A percentile compares a stretch with the other conserved stretches of the same genome.
Conservation (phyloP, 2,329 filamentous ascomycete genomes). For the Fusarium verticillioides region DNA sequence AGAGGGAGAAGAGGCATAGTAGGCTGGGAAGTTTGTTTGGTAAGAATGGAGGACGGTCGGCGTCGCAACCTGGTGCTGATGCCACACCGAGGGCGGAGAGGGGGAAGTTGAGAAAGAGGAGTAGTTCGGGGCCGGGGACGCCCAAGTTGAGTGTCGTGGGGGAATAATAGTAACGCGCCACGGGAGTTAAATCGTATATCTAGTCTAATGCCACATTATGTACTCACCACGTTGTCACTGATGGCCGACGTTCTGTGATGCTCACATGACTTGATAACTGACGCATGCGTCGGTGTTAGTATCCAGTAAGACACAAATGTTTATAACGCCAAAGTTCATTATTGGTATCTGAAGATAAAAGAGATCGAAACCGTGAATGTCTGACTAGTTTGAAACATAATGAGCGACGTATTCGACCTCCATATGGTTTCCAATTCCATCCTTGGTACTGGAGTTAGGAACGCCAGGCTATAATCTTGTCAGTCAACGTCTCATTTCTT, state of each 20-base stretch:
- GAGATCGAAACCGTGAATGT: neutral
- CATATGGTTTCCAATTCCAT: constrained; percentile 60
- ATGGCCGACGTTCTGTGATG: accelerated
- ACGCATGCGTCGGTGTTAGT: too few species aligned
- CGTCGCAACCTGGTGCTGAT: neutral
- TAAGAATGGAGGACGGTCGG: constrained; percentile 13
- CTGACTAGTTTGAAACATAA: constrained; percentile 45
- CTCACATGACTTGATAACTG: neutral
- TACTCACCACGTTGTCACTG: neutral
- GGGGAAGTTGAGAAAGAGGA: constrained; percentile 37
- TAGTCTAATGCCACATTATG: neutral
- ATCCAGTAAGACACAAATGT: neutral
- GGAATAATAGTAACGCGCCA: constrained; percentile 6
- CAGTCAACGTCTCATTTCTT: neutral
- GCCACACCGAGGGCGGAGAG: constrained; percentile 22
- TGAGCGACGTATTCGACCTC: constrained; percentile 64
- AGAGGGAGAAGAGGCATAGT: constrained; percentile 18
- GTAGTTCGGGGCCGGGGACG: constrained; percentile 27
- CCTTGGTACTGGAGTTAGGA: constrained; percentile 59
- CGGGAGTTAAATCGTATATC: neutral
- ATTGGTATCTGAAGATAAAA: neutral
- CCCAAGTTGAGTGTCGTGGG: constrained; percentile 30
- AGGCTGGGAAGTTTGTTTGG: constrained; percentile 26
- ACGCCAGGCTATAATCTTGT: constrained; percentile 55
- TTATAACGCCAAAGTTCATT: neutral